phyloP scores from a whole-genome alignment of 352 stramenopile genomes.

The Phytophthora palmivora region DNA sequence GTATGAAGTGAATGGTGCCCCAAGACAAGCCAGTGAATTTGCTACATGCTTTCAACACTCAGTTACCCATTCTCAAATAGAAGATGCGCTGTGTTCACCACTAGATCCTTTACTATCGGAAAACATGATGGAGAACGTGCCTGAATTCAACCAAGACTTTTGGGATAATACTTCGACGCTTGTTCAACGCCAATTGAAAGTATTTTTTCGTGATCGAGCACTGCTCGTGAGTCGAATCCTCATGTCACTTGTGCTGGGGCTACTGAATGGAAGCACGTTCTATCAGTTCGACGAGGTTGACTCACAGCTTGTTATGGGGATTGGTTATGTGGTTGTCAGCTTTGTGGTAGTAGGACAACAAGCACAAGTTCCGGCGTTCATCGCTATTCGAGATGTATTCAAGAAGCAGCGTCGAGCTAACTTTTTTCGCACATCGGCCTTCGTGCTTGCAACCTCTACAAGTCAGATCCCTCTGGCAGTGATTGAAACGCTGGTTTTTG shows the following conservation, averaged over 20 bases:
- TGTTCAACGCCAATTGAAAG: too few species aligned
- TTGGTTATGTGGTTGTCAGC: not conserved
- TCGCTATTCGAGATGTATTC: not conserved
- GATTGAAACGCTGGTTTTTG: not conserved
- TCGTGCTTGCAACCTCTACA: not conserved
- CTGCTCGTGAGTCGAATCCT: too few species aligned
- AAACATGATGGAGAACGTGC: too few species aligned
- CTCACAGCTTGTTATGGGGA: not conserved
- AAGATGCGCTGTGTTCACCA: too few species aligned
- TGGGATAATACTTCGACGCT: too few species aligned
- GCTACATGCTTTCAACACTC: constrained; percentile 4
- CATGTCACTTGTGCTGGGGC: too few species aligned
- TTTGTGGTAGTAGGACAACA: not conserved
- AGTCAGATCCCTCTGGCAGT: not conserved
- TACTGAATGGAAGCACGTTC: not conserved
- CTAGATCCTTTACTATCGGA: too few species aligned
- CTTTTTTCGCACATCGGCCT: not conserved
- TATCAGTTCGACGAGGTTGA: not conserved
- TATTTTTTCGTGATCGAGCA: not conserved
- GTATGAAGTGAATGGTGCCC: constrained; percentile 4
- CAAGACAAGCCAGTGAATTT: constrained; percentile 1
- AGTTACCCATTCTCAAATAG: too few species aligned
- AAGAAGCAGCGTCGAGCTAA: not conserved
- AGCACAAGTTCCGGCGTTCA: not conserved
- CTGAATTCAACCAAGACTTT: too few species aligned